These are phyloP conservation scores for Phytopythium mirpurense DNA, from an alignment of 352 stramenopile species.

Conservation along the genomic window DNA sequence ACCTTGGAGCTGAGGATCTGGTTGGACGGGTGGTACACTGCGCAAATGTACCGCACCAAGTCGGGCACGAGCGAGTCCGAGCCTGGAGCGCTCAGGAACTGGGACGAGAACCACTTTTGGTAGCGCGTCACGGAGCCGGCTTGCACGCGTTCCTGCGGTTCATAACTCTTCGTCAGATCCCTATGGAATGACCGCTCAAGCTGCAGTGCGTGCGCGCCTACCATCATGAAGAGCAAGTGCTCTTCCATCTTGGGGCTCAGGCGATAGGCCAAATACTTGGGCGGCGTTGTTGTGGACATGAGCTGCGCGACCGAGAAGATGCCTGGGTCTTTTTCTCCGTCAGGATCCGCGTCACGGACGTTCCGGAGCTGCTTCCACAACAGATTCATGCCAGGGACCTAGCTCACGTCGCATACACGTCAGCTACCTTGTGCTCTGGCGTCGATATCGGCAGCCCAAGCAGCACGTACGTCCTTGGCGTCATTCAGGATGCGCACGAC, in stretches of 20 bases:
- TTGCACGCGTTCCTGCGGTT: conserved; percentile 62
- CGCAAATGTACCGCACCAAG: conserved; percentile 79
- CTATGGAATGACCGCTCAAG: neutral
- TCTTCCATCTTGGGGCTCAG: conserved; percentile 86
- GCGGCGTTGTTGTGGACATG: conserved; percentile 68
- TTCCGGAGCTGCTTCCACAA: conserved; percentile 77
- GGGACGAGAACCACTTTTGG: conserved; percentile 84
- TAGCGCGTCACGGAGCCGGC: conserved; percentile 71
- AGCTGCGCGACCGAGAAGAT: conserved; percentile 62
- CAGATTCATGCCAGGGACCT: conserved; percentile 78
- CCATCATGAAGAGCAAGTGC: conserved; percentile 84
- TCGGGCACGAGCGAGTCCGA: conserved; percentile 76
- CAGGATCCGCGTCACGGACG: conserved; percentile 39
- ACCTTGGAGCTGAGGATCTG: conserved; percentile 80
- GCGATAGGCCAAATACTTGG: conserved; percentile 73
- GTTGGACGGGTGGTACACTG: conserved; percentile 80
- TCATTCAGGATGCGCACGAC: conserved; percentile 77
- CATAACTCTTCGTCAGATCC: neutral
- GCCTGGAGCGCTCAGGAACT: conserved; percentile 63
- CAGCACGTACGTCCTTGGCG: conserved; percentile 78
- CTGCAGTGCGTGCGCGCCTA: conserved; percentile 11
- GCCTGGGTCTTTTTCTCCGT: conserved; percentile 42
- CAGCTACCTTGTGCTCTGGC: too few species aligned
- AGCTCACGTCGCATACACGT: conserved; percentile 6
- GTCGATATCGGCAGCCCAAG: too few species aligned